These are phyloP conservation scores for Agarophyton chilense DNA, from an alignment of 23 red algal genomes.

Conservation along the genomic window DNA sequence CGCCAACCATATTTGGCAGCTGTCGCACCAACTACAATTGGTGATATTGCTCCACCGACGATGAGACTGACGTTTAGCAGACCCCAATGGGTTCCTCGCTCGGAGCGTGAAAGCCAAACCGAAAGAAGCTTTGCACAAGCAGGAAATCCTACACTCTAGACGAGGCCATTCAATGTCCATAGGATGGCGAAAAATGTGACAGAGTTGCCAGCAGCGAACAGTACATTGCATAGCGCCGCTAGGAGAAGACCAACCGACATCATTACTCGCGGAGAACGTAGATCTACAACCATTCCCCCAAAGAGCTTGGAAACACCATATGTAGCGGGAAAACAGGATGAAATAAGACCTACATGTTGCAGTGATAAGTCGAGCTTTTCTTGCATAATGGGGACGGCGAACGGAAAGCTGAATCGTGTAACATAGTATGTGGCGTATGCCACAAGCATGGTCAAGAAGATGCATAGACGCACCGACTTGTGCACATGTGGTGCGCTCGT, in stretches of 20 bases:
- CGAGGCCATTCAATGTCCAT: constrained; percentile 68
- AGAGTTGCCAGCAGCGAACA: constrained; percentile 56
- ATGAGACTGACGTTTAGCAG: constrained; percentile 69
- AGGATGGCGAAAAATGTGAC: constrained; percentile 54
- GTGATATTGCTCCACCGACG: constrained; percentile 68
- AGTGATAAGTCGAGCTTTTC: constrained; percentile 41
- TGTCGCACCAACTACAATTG: constrained; percentile 48
- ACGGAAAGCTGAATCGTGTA: constrained; percentile 75
- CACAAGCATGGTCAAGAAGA: constrained; percentile 71
- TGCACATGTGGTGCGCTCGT: background rate
- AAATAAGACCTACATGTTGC: constrained; percentile 60
- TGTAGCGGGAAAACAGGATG: constrained; percentile 45
- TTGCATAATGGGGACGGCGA: constrained; percentile 71
- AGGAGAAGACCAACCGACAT: constrained; percentile 52
- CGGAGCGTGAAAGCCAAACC: constrained; percentile 60
- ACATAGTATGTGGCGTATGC: constrained; percentile 72
- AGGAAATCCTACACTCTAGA: constrained; percentile 63
- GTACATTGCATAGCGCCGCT: constrained; percentile 40
- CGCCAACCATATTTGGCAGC: constrained; percentile 60
- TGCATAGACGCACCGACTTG: constrained; percentile 31
- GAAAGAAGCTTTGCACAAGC: constrained; percentile 75
- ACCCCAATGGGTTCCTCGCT: constrained; percentile 76
- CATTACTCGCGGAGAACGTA: constrained; percentile 59
- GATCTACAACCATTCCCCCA: constrained; percentile 65
- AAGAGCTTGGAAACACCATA: constrained; percentile 79